phyloP scores from a whole-genome alignment of 306 rosid species.

The Cucumis melo region DNA sequence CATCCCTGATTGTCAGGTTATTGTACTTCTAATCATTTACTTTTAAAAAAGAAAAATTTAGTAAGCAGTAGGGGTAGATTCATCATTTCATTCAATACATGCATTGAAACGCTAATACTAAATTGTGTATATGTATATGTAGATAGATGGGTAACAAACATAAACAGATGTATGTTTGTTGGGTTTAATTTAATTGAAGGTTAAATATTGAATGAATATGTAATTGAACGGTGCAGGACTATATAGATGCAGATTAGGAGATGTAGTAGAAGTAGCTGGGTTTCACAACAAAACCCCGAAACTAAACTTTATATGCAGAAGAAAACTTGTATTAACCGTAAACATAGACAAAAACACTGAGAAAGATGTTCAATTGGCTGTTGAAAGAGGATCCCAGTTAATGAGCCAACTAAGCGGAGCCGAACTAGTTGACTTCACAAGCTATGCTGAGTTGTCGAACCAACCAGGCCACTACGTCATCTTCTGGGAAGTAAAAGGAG shows the following conservation, averaged over 20 bases:
- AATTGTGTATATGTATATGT: no score
- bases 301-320: conserved; percentile 60
- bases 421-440: conserved; percentile 69
- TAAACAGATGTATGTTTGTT: no score
- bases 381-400: conserved; percentile 46
- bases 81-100: no score
- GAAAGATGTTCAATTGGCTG: conserved; percentile 76
- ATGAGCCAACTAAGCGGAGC: conserved; percentile 25
- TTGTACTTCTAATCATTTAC: no score
- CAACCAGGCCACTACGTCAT: conserved; percentile 67
- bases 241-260: conserved; percentile 79
- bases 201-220: no score
- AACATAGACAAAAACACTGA: conserved; percentile 90
- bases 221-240: conserved; percentile 32
- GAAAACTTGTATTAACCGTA: conserved; percentile 54
- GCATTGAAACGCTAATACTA: background rate
- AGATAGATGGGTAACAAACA: no score
- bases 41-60: no score
- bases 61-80: no score
- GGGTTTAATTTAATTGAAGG: no score
- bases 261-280: conserved; percentile 78
- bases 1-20: no score
- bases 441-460: conserved; percentile 39
- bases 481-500: conserved; percentile 81
- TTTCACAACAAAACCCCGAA: conserved; percentile 76